Evolutionary conservation across 139 green algal species (phyloP).

Genomic region (Chlamydomonas sp.): DNA sequence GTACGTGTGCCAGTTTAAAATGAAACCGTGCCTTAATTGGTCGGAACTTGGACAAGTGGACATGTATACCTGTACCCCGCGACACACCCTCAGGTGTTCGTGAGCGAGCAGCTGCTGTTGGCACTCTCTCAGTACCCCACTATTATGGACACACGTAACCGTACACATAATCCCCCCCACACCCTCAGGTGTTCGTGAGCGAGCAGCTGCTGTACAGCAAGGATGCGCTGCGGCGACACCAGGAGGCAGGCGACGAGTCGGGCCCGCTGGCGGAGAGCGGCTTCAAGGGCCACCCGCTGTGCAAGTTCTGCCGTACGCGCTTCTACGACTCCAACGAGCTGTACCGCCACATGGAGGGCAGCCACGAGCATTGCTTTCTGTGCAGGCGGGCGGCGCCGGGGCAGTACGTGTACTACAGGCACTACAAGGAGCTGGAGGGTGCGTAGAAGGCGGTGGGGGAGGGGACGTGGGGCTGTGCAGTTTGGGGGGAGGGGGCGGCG

Average conservation of each 20-base stretch:
- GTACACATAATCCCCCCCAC: too few relatives aligned
- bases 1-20: too few relatives aligned
- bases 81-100: constrained; percentile 78
- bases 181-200: constrained; percentile 84
- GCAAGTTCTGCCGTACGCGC: constrained; percentile 82
- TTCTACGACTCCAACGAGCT: constrained; percentile 93
- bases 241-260: constrained; percentile 73
- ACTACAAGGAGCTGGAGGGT: constrained; percentile 89
- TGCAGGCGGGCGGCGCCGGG: constrained; percentile 76
- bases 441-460: not conserved
- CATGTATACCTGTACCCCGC: too few relatives aligned
- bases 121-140: too few relatives aligned
- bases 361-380: constrained; percentile 92
- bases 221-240: constrained; percentile 82
- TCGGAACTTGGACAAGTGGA: too few relatives aligned
- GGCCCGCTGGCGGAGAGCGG: constrained; percentile 82
- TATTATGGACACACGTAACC: too few relatives aligned
- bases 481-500: too few relatives aligned
- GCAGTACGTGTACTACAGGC: constrained; percentile 90
- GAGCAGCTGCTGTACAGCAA: constrained; percentile 94
- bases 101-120: constrained; percentile 92
- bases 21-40: too few relatives aligned
- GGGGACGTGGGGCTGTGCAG: too few relatives aligned
- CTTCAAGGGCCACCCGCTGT: constrained; percentile 85
- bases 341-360: constrained; percentile 92